Evolutionary conservation across 2,329 filamentous ascomycete species (phyloP).

Genomic region (Ophiostoma himal-ulmi): DNA sequence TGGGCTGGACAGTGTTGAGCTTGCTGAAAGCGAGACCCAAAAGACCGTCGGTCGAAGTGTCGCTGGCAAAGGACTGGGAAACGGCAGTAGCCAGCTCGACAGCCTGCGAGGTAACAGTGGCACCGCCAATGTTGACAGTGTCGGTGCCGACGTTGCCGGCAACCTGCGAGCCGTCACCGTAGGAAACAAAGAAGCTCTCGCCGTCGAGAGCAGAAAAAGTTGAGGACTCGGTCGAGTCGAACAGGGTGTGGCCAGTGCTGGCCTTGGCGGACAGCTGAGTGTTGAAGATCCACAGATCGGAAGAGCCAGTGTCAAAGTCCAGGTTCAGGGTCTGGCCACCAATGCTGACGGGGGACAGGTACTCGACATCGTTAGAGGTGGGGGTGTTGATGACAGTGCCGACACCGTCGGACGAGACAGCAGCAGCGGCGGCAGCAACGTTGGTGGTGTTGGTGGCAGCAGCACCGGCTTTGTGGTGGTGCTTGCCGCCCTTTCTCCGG

Average conservation of each 20-base stretch:
- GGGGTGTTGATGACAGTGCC: constrained; percentile 61
- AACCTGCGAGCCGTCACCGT: constrained; percentile 62
- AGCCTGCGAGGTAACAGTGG: constrained; percentile 55
- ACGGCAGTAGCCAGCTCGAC: constrained; percentile 60
- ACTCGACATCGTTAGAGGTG: constrained; percentile 61
- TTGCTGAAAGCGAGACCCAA: constrained; percentile 61
- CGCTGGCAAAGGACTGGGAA: constrained; percentile 51
- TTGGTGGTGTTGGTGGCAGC: constrained; percentile 17
- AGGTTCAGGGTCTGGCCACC: constrained; percentile 63
- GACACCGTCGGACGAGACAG: constrained; percentile 31
- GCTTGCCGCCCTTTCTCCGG: constrained; percentile 13
- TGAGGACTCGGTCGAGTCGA: constrained; percentile 36
- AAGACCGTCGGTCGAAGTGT: constrained; percentile 61
- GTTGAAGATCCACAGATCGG: constrained; percentile 71
- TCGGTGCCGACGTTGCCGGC: constrained; percentile 62
- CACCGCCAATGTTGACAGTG: constrained; percentile 60
- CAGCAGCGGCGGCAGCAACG: constrained; percentile 27
- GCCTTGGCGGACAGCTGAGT: constrained; percentile 45
- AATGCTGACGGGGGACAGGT: constrained; percentile 62
- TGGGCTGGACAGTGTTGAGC: constrained; percentile 59
- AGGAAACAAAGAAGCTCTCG: constrained; percentile 57
- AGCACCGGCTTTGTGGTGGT: constrained; percentile 14
- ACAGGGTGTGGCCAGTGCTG: constrained; percentile 45
- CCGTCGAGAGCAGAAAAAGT: constrained; percentile 36
- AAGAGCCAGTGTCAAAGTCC: constrained; percentile 71